These are phyloP conservation scores for Colletotrichum sp. DNA, from an alignment of 2,329 filamentous ascomycete species.

Conservation along the genomic window DNA sequence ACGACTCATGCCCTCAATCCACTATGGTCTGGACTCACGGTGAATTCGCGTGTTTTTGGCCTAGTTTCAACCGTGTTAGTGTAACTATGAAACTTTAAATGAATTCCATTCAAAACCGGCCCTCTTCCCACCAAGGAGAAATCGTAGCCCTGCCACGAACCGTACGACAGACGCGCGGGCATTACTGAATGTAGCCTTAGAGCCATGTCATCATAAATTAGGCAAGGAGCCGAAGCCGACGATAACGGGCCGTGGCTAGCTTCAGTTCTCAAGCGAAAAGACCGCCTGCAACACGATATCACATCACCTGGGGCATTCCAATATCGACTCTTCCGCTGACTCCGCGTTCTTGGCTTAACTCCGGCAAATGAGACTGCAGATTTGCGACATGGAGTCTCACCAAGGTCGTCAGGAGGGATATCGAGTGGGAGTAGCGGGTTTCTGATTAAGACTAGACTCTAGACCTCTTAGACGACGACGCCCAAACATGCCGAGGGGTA, in stretches of 20 bases:
- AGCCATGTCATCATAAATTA: not conserved
- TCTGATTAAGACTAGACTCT: constrained; percentile 3
- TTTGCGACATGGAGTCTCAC: not conserved
- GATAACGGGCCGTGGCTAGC: not conserved
- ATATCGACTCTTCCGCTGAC: not conserved
- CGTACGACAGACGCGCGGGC: not conserved
- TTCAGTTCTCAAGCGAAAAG: not conserved
- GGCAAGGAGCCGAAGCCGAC: not conserved
- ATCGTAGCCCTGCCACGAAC: not conserved
- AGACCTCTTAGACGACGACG: not conserved
- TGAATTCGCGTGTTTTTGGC: not conserved
- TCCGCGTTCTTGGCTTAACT: not conserved
- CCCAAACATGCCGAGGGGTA: not conserved
- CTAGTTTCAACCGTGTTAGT: not conserved
- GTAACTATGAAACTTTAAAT: not conserved
- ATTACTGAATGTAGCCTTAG: not conserved
- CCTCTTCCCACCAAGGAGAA: constrained; percentile 3
- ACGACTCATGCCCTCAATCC: constrained; percentile 2
- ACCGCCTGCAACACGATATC: not conserved
- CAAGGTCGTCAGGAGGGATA: not conserved
- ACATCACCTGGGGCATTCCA: not conserved
- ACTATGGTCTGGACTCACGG: not conserved
- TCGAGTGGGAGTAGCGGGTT: constrained; percentile 8
- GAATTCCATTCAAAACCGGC: not conserved
- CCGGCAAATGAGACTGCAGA: not conserved